phyloP scores from a whole-genome alignment of 345 rosid genomes.

The Brassica rapa region DNA sequence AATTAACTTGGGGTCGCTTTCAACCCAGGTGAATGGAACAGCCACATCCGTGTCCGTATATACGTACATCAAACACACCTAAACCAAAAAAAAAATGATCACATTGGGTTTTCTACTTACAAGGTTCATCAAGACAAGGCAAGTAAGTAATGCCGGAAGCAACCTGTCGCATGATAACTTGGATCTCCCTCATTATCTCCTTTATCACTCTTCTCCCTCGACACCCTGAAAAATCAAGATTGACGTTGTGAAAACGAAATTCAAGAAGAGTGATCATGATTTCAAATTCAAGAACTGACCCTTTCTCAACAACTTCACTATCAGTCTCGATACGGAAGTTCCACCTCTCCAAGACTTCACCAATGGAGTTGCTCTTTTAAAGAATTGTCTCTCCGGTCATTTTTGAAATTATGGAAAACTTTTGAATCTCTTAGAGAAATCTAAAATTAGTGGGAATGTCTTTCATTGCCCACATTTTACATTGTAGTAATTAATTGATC shows the following conservation, averaged over 20 bases:
- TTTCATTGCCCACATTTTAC: too few species aligned
- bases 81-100: not conserved
- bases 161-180: constrained; percentile 90
- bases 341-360: too few species aligned
- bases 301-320: too few species aligned
- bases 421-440: too few species aligned
- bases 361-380: too few species aligned
- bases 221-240: constrained; percentile 50
- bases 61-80: constrained; percentile 96
- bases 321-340: too few species aligned
- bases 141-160: constrained; percentile 91
- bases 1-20: constrained; percentile 90
- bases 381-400: too few species aligned
- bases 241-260: not conserved
- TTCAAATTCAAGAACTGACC: too few species aligned
- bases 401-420: too few species aligned
- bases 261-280: too few species aligned
- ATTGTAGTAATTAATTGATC: not conserved
- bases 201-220: constrained; percentile 95
- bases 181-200: constrained; percentile 93
- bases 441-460: too few species aligned
- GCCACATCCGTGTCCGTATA: constrained; percentile 88
- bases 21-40: constrained; percentile 93
- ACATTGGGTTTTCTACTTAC: constrained; percentile 46
- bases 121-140: constrained; percentile 91